phyloP scores from a whole-genome alignment of 495 filamentous ascomycete genomes.

The Cryomyces minteri region DNA sequence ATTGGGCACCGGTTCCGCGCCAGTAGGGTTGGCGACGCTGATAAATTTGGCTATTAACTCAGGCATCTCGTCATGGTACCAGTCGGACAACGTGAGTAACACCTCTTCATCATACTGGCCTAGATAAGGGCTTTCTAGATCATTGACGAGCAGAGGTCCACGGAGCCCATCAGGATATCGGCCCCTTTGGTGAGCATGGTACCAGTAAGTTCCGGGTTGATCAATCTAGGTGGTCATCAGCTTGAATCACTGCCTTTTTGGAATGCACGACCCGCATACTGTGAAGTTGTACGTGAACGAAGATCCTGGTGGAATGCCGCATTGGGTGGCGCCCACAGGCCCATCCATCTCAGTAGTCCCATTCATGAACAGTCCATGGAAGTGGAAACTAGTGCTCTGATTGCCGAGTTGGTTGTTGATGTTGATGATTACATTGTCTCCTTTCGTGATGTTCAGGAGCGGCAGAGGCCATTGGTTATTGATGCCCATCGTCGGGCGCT shows the following conservation, averaged over 20 bases:
- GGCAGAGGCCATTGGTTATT: slow-evolving; percentile 68
- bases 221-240: slow-evolving; percentile 24
- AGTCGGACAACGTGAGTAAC: slow-evolving; percentile 44
- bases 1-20: slow-evolving; percentile 35
- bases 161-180: slow-evolving; percentile 66
- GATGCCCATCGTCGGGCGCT: slow-evolving; percentile 57
- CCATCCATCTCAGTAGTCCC: slow-evolving; percentile 60
- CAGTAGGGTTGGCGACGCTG: slow-evolving; percentile 29
- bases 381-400: slow-evolving; percentile 54
- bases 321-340: slow-evolving; percentile 49
- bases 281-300: slow-evolving; percentile 63
- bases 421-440: slow-evolving; percentile 54
- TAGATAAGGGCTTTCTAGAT: slow-evolving; percentile 38
- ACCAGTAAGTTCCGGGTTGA: slow-evolving; percentile 69
- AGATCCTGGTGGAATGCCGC: slow-evolving; percentile 41
- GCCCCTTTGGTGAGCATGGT: slow-evolving; percentile 48
- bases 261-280: slow-evolving; percentile 21
- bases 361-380: slow-evolving; percentile 62
- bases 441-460: slow-evolving; percentile 44
- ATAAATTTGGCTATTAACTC: slow-evolving; percentile 27
- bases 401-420: slow-evolving; percentile 56
- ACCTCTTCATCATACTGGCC: slow-evolving; percentile 49
- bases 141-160: slow-evolving; percentile 53
- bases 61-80: slow-evolving; percentile 32
- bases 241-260: too few species aligned